A percentile compares a stretch with the other conserved stretches of the same genome.
phyloP scores from a whole-genome alignment of 2,329 filamentous ascomycete species.

The Neofusicoccum laricinum region DNA sequence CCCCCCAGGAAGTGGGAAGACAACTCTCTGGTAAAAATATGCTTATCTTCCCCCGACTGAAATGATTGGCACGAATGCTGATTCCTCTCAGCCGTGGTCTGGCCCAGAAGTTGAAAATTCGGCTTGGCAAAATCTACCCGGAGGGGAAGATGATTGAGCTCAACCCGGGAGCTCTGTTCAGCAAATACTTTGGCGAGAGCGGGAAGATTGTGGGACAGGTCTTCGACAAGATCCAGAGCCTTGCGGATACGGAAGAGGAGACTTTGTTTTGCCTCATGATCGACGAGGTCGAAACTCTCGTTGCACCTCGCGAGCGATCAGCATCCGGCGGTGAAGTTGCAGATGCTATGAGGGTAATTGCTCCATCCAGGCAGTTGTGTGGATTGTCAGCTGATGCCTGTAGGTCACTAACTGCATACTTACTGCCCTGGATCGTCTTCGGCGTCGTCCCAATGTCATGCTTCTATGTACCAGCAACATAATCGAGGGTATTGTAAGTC shows the following conservation, averaged over 20 bases:
- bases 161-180: conserved; percentile 45
- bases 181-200: conserved; percentile 50
- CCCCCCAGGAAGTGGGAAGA: conserved; percentile 45
- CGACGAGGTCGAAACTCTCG: conserved; percentile 51
- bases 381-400: not conserved
- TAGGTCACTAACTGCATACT: conserved; percentile 50
- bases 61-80: not conserved
- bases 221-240: conserved; percentile 38
- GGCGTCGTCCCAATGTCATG: conserved; percentile 43
- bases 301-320: conserved; percentile 43
- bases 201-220: conserved; percentile 42
- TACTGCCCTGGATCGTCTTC: conserved; percentile 46
- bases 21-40: conserved; percentile 35
- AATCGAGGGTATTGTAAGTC: conserved; percentile 33
- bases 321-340: conserved; percentile 41
- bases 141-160: conserved; percentile 43
- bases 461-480: conserved; percentile 53
- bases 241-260: conserved; percentile 25
- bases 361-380: not conserved
- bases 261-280: not conserved
- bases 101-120: conserved; percentile 51
- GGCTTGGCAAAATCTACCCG: conserved; percentile 38
- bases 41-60: no score
- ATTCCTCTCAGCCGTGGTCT: conserved; percentile 36
- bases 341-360: conserved; percentile 43